These are phyloP conservation scores for Kuraishia cidri DNA, from an alignment of 805 yeast species.

Conservation along the genomic window DNA sequence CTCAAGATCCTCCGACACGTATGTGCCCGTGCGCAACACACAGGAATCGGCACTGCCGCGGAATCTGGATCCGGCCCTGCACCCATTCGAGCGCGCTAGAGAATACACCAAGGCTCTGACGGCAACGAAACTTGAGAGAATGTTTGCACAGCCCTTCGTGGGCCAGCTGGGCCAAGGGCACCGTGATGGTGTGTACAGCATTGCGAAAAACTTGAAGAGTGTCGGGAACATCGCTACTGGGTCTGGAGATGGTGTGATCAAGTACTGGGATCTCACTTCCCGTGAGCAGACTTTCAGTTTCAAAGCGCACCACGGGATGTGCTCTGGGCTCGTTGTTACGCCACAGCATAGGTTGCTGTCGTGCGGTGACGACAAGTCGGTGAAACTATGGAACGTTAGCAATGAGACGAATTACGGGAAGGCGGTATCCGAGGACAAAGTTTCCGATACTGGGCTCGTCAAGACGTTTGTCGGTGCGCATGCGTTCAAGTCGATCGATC, in stretches of 20 bases:
- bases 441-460: constrained; percentile 42
- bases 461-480: constrained; percentile 81
- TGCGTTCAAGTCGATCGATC: constrained; percentile 80
- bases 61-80: constrained; percentile 87
- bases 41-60: constrained; percentile 85
- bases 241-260: constrained; percentile 90
- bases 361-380: constrained; percentile 85
- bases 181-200: constrained; percentile 83
- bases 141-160: constrained; percentile 96
- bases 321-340: constrained; percentile 67
- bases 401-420: constrained; percentile 24
- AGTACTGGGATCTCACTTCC: constrained; percentile 86
- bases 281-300: constrained; percentile 69
- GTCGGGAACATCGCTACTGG: constrained; percentile 82
- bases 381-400: constrained; percentile 82
- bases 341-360: constrained; percentile 59
- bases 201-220: constrained; percentile 68
- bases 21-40: constrained; percentile 85
- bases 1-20: constrained; percentile 82
- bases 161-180: constrained; percentile 96
- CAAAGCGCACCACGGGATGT: constrained; percentile 86
- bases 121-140: constrained; percentile 90
- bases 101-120: constrained; percentile 92
- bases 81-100: constrained; percentile 95
- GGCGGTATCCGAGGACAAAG: constrained; percentile 18